These are phyloP conservation scores for Euphorbia tirucalli DNA, from an alignment of 345 rosid genomes.

Conservation along the genomic window DNA sequence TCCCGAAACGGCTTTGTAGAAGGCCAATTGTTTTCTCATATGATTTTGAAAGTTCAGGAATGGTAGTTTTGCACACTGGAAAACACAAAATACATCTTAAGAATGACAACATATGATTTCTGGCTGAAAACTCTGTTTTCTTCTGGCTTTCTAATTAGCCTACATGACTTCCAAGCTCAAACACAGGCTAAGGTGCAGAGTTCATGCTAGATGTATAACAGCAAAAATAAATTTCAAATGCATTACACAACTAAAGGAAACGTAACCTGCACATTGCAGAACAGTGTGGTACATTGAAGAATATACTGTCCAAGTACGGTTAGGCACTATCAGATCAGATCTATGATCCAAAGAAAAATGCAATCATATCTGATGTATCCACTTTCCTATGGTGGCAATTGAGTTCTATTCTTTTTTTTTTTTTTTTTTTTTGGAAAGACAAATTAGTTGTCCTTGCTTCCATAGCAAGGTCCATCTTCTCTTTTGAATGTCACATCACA, in stretches of 20 bases:
- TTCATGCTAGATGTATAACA: background rate
- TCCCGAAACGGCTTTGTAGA: conserved; percentile 42
- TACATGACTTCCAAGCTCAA: background rate
- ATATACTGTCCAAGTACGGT: background rate
- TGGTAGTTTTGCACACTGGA: conserved; percentile 50
- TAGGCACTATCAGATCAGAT: no score
- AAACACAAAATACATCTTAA: background rate
- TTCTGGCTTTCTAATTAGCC: background rate
- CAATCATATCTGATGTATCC: background rate
- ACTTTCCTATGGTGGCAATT: background rate
- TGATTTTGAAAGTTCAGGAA: conserved; percentile 45
- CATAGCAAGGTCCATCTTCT: background rate
- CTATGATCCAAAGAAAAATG: background rate
- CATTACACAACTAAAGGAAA: background rate
- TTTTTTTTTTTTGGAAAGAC: no score
- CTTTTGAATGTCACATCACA: background rate
- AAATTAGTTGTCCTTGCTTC: background rate
- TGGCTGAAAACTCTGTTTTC: background rate
- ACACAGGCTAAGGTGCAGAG: background rate
- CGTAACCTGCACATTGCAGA: background rate
- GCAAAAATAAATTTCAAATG: background rate
- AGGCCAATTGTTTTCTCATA: conserved; percentile 38
- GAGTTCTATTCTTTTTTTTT: background rate
- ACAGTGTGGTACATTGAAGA: background rate
- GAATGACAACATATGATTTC: background rate